Evolutionary conservation across 257 asterid species (phyloP), one percentile per base, ranked within the genome.

Genomic region (Mentha longifolia): DNA sequence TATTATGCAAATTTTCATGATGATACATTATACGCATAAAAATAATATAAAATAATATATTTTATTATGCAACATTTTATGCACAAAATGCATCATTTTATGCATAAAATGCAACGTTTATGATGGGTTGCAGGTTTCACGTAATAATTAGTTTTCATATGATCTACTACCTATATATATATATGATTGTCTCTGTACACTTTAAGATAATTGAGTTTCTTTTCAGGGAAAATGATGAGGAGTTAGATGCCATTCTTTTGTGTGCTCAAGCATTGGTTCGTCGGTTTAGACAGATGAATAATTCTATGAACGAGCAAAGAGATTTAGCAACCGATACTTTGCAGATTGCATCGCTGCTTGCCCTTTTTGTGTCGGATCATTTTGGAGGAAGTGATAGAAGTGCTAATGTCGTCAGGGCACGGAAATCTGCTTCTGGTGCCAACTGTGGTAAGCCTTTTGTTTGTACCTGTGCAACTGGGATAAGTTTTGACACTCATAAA

Each of bases 351-450:
- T 89, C 97, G 1, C 77, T 95, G 87, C 98, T 95, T 76, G 94
- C 98, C 19, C 92, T 91, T 78, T 88, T 88, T 83, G 96, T 92
- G 42, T 95, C 99, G 0, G 96, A 95, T 79, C 96, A 92, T 79
- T 88, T 95, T 82, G 99, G 98, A 70, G 99, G 99, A 76, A 95
- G 97, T 75, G 99, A 92, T 70, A 92, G 80, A 80, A 83, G 86
- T 78, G 73, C 77, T 68, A 59, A 77, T 73, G 58, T 89, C 62
- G 92, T 76, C 85, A 84, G 74, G 80, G 77, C 96, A n/a, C 82
- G 98, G 31, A 95, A 83, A 83, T 80, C 87, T 61, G 95, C 78
- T 52, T 88, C 91, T 19, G 99, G 98, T 72, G 83, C 92, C 19
- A 88, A 88, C 70, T 75, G 49, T 61, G 79, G 76, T 52, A 86